These are phyloP conservation scores for Vachellia pachyceras DNA, from an alignment of 306 rosid genomes.

Conservation along the genomic window DNA sequence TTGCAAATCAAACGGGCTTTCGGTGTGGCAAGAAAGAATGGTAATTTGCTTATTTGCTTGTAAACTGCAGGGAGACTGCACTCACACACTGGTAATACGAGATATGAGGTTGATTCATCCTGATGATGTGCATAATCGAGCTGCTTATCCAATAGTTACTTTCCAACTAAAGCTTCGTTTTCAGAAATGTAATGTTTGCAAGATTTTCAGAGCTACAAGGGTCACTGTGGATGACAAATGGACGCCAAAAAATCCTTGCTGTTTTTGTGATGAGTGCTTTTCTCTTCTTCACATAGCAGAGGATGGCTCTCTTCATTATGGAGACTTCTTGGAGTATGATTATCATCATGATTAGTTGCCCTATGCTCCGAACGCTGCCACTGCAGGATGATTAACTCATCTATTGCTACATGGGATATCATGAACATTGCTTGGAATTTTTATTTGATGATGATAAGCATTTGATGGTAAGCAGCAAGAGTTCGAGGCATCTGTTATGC, in stretches of 20 bases:
- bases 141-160: conserved; percentile 71
- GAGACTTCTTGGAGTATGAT: conserved; percentile 61
- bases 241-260: conserved; percentile 74
- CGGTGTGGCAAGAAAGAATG: background rate
- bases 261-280: conserved; percentile 77
- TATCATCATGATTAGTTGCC: conserved; percentile 61
- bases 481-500: background rate
- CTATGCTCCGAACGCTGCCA: conserved; percentile 16
- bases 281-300: conserved; percentile 66
- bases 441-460: background rate
- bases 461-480: background rate
- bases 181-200: conserved; percentile 73
- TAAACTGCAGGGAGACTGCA: conserved; percentile 75
- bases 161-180: conserved; percentile 70
- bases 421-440: background rate
- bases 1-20: background rate
- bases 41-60: conserved; percentile 24
- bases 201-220: conserved; percentile 79
- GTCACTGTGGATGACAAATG: conserved; percentile 78
- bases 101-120: conserved; percentile 92
- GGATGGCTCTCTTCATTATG: conserved; percentile 64
- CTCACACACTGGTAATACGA: conserved; percentile 73
- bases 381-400: background rate
- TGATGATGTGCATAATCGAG: conserved; percentile 64
- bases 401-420: background rate